phyloP scores from a whole-genome alignment of 208 protist species.

The Leishmania tropica region DNA sequence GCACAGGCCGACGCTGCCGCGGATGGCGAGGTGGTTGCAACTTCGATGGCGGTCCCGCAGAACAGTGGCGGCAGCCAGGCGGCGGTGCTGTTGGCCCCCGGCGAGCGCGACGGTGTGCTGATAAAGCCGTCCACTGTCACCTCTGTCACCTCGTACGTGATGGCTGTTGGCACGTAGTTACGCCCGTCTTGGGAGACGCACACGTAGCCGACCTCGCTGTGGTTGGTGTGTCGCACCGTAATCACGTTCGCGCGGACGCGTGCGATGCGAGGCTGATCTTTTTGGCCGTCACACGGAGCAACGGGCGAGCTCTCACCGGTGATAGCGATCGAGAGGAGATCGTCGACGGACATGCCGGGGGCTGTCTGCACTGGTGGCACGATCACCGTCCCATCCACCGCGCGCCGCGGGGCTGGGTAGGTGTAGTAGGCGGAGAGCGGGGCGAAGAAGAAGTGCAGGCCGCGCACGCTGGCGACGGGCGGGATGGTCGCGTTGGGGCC shows the following conservation, averaged over 20 bases:
- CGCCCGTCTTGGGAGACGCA: slow-evolving; percentile 72
- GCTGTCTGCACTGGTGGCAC: not conserved
- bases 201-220: slow-evolving; percentile 55
- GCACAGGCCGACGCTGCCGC: slow-evolving; percentile 9
- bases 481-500: slow-evolving; percentile 12
- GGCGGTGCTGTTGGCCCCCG: slow-evolving; percentile 3
- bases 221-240: slow-evolving; percentile 41
- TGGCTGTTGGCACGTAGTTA: slow-evolving; percentile 55
- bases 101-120: slow-evolving; percentile 12
- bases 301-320: slow-evolving; percentile 6
- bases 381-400: slow-evolving; percentile 19
- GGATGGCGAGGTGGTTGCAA: too few species aligned
- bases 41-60: slow-evolving; percentile 6
- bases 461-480: slow-evolving; percentile 27
- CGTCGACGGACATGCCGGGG: slow-evolving; percentile 1
- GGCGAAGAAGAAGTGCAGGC: slow-evolving; percentile 67
- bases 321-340: too few species aligned
- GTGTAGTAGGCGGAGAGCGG: slow-evolving; percentile 46
- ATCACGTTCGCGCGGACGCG: slow-evolving; percentile 35
- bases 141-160: slow-evolving; percentile 79
- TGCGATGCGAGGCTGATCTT: slow-evolving; percentile 64
- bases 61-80: slow-evolving; percentile 41
- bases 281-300: slow-evolving; percentile 61
- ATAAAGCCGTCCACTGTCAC: slow-evolving; percentile 59
- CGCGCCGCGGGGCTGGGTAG: slow-evolving; percentile 7